A percentile compares a stretch with the other conserved stretches of the same genome.
These are phyloP conservation scores for Lodderomyces pseudojiufengensis DNA, from an alignment of 1,139 yeast genomes.

Conservation along the genomic window DNA sequence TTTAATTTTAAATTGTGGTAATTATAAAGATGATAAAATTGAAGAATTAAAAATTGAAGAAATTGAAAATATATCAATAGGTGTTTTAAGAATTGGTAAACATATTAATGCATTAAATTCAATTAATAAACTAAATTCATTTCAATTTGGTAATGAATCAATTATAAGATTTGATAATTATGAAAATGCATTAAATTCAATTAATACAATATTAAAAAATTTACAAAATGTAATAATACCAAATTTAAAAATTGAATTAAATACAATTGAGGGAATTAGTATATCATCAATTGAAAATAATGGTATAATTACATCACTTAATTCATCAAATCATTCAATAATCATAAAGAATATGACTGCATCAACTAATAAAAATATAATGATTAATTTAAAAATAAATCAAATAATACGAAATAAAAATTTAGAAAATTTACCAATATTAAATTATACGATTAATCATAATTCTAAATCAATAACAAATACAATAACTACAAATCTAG, in stretches of 20 bases:
- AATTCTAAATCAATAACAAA: background rate
- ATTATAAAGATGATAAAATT: constrained; percentile 6
- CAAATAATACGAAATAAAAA: constrained; percentile 1
- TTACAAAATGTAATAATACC: constrained; percentile 11
- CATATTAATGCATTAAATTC: constrained; percentile 6
- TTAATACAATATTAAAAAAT: constrained; percentile 3
- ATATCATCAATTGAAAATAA: constrained; percentile 21
- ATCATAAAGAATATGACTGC: background rate
- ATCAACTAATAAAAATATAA: background rate
- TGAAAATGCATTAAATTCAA: constrained; percentile 14
- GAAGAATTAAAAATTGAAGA: background rate
- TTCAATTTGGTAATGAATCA: constrained; percentile 13
- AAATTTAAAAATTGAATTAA: constrained; percentile 9
- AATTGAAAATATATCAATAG: constrained; percentile 22
- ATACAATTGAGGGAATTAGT: constrained; percentile 3
- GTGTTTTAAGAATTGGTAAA: constrained; percentile 24
- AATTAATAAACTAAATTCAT: constrained; percentile 13
- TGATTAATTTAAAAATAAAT: constrained; percentile 8
- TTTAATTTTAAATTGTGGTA: constrained; percentile 20
- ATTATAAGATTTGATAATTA: constrained; percentile 20
- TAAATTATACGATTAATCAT: constrained; percentile 10
- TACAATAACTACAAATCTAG: background rate
- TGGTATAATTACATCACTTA: constrained; percentile 16
- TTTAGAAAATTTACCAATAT: constrained; percentile 3
- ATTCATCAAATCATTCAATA: constrained; percentile 6